Conservation (phyloP, 2,329 filamentous ascomycete species). For the Kalmusia sp. region DNA sequence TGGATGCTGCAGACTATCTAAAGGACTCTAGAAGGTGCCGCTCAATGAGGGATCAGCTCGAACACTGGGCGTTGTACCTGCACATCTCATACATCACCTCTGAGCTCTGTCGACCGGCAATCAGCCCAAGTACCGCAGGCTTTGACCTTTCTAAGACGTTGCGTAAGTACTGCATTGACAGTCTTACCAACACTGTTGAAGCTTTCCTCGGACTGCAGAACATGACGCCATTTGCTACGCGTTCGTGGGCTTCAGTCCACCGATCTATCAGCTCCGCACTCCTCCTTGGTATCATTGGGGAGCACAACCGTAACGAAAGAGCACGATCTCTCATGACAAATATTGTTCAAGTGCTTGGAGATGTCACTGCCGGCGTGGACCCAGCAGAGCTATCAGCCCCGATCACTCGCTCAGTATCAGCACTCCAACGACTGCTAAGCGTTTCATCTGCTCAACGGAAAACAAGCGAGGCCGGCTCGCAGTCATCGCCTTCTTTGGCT, state of each 20-base stretch:
- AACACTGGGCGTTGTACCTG: conserved; percentile 66
- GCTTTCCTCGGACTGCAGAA: conserved; percentile 66
- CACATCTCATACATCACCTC: conserved; percentile 69
- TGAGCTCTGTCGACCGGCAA: conserved; percentile 67
- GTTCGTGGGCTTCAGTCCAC: conserved; percentile 53
- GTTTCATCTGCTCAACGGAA: conserved; percentile 33
- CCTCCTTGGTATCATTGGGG: conserved; percentile 53
- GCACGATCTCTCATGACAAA: conserved; percentile 54
- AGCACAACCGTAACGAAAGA: conserved; percentile 53
- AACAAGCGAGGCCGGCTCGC: conserved; percentile 37
- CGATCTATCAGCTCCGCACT: conserved; percentile 54
- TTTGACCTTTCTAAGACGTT: conserved; percentile 55
- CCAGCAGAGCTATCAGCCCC: conserved; percentile 57
- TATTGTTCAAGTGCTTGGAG: conserved; percentile 54
- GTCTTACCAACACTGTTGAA: conserved; percentile 64
- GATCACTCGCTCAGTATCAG: conserved; percentile 55
- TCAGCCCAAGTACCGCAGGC: conserved; percentile 59
- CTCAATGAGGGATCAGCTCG: conserved; percentile 61
- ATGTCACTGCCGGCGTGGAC: conserved; percentile 56
- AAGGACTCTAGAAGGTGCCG: conserved; percentile 60
- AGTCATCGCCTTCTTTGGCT: conserved; percentile 38
- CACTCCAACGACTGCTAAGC: conserved; percentile 52
- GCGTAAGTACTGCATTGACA: conserved; percentile 62
- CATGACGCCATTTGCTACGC: conserved; percentile 54
- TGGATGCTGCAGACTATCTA: conserved; percentile 64